A percentile compares a stretch with the other conserved stretches of the same genome.
These are phyloP conservation scores for Omphalotus olearius DNA, from an alignment of 1,284 basidiomycete species.

Conservation along the genomic window DNA sequence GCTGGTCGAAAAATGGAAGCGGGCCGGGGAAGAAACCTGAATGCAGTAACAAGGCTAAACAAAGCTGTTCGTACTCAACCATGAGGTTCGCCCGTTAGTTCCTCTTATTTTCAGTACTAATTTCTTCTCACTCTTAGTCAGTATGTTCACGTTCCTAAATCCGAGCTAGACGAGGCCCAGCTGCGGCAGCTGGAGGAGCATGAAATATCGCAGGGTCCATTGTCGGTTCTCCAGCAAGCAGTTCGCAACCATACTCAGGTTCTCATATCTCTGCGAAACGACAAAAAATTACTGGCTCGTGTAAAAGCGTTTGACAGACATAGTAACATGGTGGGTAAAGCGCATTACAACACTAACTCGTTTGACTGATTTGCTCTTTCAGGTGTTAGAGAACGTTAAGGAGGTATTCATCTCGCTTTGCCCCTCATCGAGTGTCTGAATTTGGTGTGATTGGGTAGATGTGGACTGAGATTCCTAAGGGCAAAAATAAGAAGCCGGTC, in stretches of 20 bases:
- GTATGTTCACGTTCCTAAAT: constrained; percentile 95
- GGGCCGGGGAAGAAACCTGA: neutral
- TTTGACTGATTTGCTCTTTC: constrained; percentile 1
- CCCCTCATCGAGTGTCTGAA: neutral
- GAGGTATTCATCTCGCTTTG: constrained; percentile 52
- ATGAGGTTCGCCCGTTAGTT: constrained; percentile 16
- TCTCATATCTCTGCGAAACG: constrained; percentile 95
- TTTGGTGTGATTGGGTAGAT: constrained; percentile 49
- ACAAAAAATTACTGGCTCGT: constrained; percentile 96
- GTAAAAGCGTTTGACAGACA: constrained; percentile 99
- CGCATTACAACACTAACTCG: neutral
- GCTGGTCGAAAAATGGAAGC: constrained; percentile 12
- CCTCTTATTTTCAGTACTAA: constrained; percentile 4
- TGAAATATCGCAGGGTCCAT: constrained; percentile 94
- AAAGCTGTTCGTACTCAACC: constrained; percentile 1
- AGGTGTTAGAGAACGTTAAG: constrained; percentile 97
- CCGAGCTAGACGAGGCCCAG: constrained; percentile 96
- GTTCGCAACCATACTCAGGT: constrained; percentile 98
- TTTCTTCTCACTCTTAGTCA: constrained; percentile 53
- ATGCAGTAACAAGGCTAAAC: constrained; percentile 5
- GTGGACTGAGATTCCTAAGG: constrained; percentile 99
- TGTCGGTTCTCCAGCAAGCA: constrained; percentile 97
- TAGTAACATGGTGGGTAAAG: constrained; percentile 88
- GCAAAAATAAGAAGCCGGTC: constrained; percentile 97
- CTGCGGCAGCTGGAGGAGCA: constrained; percentile 94